Evolutionary conservation across 2,329 filamentous ascomycete genomes (phyloP), one percentile per base, ranked within the genome.

Genomic region (Cordyceps tenuipes): DNA sequence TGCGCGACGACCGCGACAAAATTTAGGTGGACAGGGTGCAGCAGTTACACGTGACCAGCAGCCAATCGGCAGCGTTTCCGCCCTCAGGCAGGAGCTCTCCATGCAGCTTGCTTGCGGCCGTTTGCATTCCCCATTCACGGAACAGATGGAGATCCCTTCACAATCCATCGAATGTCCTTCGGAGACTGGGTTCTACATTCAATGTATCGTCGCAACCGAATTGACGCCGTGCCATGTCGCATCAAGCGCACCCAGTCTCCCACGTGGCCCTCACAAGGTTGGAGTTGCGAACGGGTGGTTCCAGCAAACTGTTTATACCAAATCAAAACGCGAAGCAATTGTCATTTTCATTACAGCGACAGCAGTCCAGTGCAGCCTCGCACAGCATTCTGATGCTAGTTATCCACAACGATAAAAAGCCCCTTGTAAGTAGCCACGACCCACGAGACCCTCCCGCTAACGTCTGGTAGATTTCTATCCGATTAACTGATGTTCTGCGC

Each of bases 1-100:
- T 59, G 60, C 60, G 60, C 60, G 55, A 52, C 60, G 55, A 52
- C 48, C 55, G 60, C 55, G 55, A 59, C 55, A 31, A 56, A 62
- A 61, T 46, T 46, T 51, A 46, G 60, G 47, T 39, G 21, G 44
- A 36, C 46, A 41, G 39, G 49, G n/a, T 26, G 31, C 55, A 21
- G 26, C 34, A 6, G 36, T 17, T 44, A 43, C 60, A 62, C 60
- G 60, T 62, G 60, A 55, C 46, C 49, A 34, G 2, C 49, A 51
- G 21, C 60, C 60, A 62, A 59, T 62, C 56, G 60, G 60, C 50
- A 54, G 39, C 13, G 19, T 51, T 62, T 23, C 60, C 55, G 60
- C 10, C 9, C 7, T 10, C 13, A 47, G 34, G 57, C 36, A 34
- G 31, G 47, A 51, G 23, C 34, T n/a, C 5, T 8, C 4, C 9